Evolutionary conservation across 306 rosid genomes (phyloP).

Genomic region (Sechiopsis laciniata): DNA sequence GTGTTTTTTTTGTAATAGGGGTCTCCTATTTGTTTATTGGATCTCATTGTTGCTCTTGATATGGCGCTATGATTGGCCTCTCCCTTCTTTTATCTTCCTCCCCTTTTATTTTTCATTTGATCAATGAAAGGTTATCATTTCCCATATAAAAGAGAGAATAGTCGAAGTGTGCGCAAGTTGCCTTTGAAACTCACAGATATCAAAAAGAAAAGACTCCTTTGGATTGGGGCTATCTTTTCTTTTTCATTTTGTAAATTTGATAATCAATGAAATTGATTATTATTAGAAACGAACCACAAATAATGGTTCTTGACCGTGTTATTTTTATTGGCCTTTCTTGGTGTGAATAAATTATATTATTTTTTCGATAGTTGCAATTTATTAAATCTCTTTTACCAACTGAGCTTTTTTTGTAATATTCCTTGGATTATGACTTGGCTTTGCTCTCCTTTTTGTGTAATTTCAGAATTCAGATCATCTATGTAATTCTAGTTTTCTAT

Average conservation of each 20-base stretch:
- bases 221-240: background rate
- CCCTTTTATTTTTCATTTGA: too few relatives aligned
- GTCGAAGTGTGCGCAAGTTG: too few relatives aligned
- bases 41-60: too few relatives aligned
- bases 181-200: too few relatives aligned
- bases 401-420: background rate
- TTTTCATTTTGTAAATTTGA: background rate
- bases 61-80: too few relatives aligned
- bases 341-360: background rate
- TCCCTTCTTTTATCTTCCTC: too few relatives aligned
- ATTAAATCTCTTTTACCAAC: constrained; percentile 7
- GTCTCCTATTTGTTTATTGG: too few relatives aligned
- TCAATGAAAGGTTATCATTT: too few relatives aligned
- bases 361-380: background rate
- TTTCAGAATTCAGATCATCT: background rate
- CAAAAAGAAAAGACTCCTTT: background rate
- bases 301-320: background rate
- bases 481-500: constrained; percentile 9
- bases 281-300: background rate
- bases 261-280: background rate
- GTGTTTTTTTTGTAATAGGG: too few relatives aligned
- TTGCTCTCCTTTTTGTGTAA: background rate
- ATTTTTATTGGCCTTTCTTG: background rate
- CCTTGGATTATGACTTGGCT: background rate
- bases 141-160: too few relatives aligned